A percentile compares a stretch with the other conserved stretches of the same genome.
These are phyloP conservation scores for Chrysoporthe puriensis DNA, from an alignment of 2,329 filamentous ascomycete genomes.

Conservation along the genomic window DNA sequence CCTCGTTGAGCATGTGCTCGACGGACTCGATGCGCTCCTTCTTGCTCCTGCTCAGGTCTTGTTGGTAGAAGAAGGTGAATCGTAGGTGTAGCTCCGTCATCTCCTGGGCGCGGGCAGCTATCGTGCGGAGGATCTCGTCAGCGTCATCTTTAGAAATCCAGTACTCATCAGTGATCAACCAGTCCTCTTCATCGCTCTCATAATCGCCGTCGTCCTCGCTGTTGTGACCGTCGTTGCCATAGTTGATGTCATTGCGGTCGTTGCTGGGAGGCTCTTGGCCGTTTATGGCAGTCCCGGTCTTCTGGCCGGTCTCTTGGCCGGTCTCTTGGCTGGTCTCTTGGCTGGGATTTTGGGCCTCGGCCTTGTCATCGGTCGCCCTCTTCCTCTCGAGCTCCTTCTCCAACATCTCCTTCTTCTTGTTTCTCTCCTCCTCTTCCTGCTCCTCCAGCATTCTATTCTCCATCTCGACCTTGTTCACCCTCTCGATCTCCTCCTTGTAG, in stretches of 20 bases:
- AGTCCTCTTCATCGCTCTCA: background rate
- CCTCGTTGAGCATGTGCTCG: background rate
- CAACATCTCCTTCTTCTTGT: background rate
- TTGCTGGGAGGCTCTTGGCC: background rate
- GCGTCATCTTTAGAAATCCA: background rate
- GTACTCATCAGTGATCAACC: conserved; percentile 1
- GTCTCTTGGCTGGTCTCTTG: background rate
- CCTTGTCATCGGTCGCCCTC: background rate
- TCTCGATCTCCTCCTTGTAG: conserved; percentile 19
- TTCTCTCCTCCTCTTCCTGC: background rate
- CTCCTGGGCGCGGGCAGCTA: background rate
- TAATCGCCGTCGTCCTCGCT: background rate
- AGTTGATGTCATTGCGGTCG: background rate
- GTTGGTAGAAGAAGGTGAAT: background rate
- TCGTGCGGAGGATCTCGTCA: background rate
- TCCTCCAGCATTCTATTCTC: background rate
- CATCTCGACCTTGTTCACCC: conserved; percentile 14
- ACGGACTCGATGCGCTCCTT: background rate
- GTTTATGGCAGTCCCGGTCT: background rate
- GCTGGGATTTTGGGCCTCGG: background rate
- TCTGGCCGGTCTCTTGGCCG: background rate
- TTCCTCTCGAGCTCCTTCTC: background rate
- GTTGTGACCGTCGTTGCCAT: background rate
- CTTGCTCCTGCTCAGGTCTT: too few relatives aligned
- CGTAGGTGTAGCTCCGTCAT: background rate